Evolutionary conservation across 2,329 filamentous ascomycete species (phyloP).

Genomic region (Nakataea oryzae): DNA sequence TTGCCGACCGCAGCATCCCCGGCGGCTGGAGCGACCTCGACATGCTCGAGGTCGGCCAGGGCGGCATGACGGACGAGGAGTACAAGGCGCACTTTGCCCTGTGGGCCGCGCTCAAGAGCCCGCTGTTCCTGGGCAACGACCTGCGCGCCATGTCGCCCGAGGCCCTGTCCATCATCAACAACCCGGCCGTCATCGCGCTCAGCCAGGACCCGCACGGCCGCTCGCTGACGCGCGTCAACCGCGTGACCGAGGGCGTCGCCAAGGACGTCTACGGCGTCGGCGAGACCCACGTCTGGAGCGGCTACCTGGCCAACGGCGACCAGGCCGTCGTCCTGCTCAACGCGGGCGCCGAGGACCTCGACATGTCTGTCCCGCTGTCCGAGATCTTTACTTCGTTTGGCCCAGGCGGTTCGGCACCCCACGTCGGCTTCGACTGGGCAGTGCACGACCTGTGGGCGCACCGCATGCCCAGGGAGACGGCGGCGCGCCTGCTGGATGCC

Average conservation of each 20-base stretch:
- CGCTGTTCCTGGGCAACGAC: constrained; percentile 12
- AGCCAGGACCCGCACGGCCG: constrained; percentile 27
- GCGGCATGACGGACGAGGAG: constrained; percentile 11
- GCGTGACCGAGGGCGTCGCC: constrained; percentile 2
- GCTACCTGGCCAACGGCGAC: constrained; percentile 31
- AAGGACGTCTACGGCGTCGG: constrained; percentile 7
- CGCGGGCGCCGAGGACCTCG: constrained; percentile 24
- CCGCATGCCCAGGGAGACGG: constrained; percentile 36
- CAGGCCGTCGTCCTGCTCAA: constrained; percentile 26
- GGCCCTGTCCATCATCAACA: constrained; percentile 26
- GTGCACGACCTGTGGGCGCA: constrained; percentile 45
- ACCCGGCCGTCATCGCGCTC: constrained; percentile 30
- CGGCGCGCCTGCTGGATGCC: constrained; percentile 29
- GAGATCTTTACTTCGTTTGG: constrained; percentile 42
- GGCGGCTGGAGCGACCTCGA: constrained; percentile 12
- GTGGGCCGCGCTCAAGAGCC: constrained; percentile 11
- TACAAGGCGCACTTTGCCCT: constrained; percentile 12
- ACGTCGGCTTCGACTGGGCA: constrained; percentile 35
- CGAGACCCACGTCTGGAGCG: constrained; percentile 12
- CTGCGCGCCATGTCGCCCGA: constrained; percentile 15
- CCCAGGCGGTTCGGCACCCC: constrained; percentile 25
- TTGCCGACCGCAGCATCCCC: constrained; percentile 6
- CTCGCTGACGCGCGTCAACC: constrained; percentile 19
- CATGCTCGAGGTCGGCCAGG: constrained; percentile 12
- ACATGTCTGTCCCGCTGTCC: constrained; percentile 36